phyloP scores from a whole-genome alignment of 257 asterid species.

The Eucommia ulmoides region DNA sequence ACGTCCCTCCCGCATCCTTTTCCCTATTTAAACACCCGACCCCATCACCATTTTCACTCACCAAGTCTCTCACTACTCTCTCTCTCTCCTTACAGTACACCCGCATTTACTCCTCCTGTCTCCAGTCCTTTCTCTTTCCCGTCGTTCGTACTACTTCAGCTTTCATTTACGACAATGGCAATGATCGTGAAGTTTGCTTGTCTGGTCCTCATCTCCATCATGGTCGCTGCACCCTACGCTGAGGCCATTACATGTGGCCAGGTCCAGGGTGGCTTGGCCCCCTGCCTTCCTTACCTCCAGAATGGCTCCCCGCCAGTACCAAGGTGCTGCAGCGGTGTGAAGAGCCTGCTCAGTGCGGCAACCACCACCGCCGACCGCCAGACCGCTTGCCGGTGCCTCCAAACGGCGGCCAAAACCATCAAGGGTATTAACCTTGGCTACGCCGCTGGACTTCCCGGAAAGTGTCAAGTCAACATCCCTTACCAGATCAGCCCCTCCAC shows the following conservation, averaged over 20 bases:
- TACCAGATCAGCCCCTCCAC: conserved; percentile 46
- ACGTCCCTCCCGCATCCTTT: too few relatives aligned
- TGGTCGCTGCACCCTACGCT: not conserved
- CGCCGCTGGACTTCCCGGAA: conserved; percentile 40
- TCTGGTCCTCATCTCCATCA: not conserved
- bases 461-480: conserved; percentile 38
- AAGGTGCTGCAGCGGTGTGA: conserved; percentile 23
- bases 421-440: not conserved
- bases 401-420: conserved; percentile 4
- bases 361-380: conserved; percentile 20
- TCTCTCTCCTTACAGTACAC: too few relatives aligned
- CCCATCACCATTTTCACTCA: too few relatives aligned
- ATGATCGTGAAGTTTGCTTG: not conserved
- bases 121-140: too few relatives aligned
- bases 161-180: too few relatives aligned
- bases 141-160: too few relatives aligned
- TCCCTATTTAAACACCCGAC: too few relatives aligned
- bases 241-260: conserved; percentile 15
- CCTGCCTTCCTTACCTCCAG: conserved; percentile 20
- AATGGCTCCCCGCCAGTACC: conserved; percentile 2
- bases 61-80: too few relatives aligned
- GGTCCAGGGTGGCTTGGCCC: conserved; percentile 7
- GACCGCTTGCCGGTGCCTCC: conserved; percentile 21
- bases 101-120: too few relatives aligned
- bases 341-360: conserved; percentile 11